phyloP scores from a whole-genome alignment of 1,284 basidiomycete genomes.

The Limonomyces culmigenus region DNA sequence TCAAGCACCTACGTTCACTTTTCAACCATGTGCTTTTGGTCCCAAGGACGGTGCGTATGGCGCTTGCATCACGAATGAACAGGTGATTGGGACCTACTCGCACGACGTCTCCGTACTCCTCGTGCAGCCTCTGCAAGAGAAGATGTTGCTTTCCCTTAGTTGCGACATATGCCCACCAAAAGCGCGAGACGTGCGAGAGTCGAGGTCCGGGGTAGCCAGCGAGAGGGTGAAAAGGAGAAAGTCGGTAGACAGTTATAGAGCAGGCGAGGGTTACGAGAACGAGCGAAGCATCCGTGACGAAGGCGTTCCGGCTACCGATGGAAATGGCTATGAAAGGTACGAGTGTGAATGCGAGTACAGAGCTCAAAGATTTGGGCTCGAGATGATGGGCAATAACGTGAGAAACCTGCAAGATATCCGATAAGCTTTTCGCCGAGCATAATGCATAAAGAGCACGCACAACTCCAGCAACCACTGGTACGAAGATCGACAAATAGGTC shows the following conservation, averaged over 20 bases:
- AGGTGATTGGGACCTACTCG: constrained; percentile 11
- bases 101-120: constrained; percentile 9
- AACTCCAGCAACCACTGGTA: no score
- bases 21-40: constrained; percentile 6
- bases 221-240: constrained; percentile 16
- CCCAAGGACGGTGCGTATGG: constrained; percentile 6
- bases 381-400: no score
- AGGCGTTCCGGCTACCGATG: no score
- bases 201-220: constrained; percentile 11
- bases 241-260: constrained; percentile 8
- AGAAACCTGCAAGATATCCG: no score
- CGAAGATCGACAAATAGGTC: no score
- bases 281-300: no score
- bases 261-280: constrained; percentile 3
- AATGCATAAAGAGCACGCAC: no score
- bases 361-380: no score
- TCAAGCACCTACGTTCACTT: no score
- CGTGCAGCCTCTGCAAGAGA: constrained; percentile 6
- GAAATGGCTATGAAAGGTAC: no score
- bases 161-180: not conserved
- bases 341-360: no score
- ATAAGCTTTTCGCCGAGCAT: no score
- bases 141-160: constrained; percentile 5
- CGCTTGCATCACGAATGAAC: constrained; percentile 5
- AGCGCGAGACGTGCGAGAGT: constrained; percentile 8